Percentiles rank a stretch among this genome's conserved stretches.
Evolutionary conservation across 306 rosid genomes (phyloP).

Genomic region (Crataegus laevigata): DNA sequence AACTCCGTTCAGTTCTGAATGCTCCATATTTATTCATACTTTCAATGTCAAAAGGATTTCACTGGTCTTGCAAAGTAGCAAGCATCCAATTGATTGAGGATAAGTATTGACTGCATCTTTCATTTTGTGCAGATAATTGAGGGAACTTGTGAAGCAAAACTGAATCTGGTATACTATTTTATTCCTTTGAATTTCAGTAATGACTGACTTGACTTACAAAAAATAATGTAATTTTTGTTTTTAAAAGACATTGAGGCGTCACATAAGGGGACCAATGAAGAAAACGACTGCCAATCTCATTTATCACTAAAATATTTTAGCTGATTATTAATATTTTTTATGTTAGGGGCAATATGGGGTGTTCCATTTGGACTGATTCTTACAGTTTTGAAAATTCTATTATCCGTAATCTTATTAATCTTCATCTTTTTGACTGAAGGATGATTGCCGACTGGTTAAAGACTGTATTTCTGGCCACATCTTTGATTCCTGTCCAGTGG

Average conservation of each 20-base stretch:
- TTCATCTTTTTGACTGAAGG: slow-evolving; percentile 36
- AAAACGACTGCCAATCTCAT: background rate
- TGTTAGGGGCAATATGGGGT: background rate
- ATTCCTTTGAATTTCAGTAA: slow-evolving; percentile 10
- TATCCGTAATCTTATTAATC: background rate
- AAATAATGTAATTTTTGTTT: background rate
- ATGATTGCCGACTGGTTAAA: slow-evolving; percentile 64
- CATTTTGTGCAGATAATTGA: slow-evolving; percentile 51
- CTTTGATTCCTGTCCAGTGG: slow-evolving; percentile 95
- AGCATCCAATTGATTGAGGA: background rate
- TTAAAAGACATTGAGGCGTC: background rate
- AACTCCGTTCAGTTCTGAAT: slow-evolving; percentile 5
- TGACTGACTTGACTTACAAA: background rate
- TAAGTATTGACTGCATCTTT: background rate
- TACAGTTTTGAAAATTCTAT: background rate
- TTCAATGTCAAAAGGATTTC: background rate
- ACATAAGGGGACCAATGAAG: background rate
- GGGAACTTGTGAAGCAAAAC: slow-evolving; percentile 45
- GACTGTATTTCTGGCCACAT: slow-evolving; percentile 78
- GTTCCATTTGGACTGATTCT: background rate
- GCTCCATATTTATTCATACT: background rate
- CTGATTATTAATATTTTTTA: background rate
- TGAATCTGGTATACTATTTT: slow-evolving; percentile 52
- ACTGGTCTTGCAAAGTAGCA: background rate
- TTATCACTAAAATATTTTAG: background rate